Evolutionary conservation across 495 filamentous ascomycete species (phyloP), one percentile per base, ranked within the genome.

Genomic region (Hyaloscypha hepaticicola): DNA sequence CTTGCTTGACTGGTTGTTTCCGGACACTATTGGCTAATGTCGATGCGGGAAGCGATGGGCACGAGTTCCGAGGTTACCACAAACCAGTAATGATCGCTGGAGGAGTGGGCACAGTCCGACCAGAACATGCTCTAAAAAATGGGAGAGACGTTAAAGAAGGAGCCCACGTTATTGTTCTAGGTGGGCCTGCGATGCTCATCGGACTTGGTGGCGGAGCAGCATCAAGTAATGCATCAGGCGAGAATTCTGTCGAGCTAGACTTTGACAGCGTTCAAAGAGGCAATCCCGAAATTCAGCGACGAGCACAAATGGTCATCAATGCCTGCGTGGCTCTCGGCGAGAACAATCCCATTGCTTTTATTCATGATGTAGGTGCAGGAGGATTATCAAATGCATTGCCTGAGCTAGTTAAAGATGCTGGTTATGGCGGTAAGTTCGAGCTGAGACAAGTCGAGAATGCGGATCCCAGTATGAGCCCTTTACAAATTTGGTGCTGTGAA

Each of bases 41-140:
- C 51, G 77, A 86, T 55, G 75, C 83, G 21, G 80, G 78, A n/a
- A 83, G 84, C 60, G 85, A 83, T 33, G 78, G 81, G 52, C 79
- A 82, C 3, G 94, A 99, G 55, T 77, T 90, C 55, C 82, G 96
- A 69, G 95, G 95, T 19, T 99, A 96, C 70, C 94, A 97, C 79
- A 99, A 99, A 77, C 95, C 95, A 7, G 97, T 99, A 75, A 97
- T 99, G 93, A 89, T 99, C 79, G 95, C 96, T 61, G 96, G 95
- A 65, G 95, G 96, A 72, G 84, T 97, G 51, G 96, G 95, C 38
- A 96, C 90, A n/a, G 93, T 98, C n/a, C 77, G 96, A 62, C 94
- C 95, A 0, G 87, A 93, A 70, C 90, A 97, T 74, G 93, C 95
- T 5, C 81, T 96, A 55, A 99, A 99, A 76, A 80, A 88, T 64